Conservation (phyloP, 352 stramenopile species). For the Thraustochytrium sp. region DNA sequence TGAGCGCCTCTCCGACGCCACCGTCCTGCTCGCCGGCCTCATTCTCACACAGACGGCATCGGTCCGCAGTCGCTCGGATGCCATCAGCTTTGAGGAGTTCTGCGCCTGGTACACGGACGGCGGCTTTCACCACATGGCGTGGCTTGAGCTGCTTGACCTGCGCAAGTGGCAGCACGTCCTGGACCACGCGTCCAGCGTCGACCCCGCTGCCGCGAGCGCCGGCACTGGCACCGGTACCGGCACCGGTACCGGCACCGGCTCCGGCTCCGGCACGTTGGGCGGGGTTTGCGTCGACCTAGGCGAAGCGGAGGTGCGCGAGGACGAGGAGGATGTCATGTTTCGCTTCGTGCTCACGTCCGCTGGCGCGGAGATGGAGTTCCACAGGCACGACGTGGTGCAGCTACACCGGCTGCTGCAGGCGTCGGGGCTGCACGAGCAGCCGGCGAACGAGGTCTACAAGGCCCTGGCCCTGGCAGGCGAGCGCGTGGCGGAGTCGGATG, state of each 20-base stretch:
- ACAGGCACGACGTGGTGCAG: neutral
- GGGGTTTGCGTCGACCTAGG: neutral
- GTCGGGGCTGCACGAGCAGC: neutral
- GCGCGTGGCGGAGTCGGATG: neutral
- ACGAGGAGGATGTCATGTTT: neutral
- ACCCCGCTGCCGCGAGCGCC: neutral
- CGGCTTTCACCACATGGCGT: neutral
- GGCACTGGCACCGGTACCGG: neutral
- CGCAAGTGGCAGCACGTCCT: slow-evolving; percentile 15
- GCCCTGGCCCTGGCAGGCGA: neutral
- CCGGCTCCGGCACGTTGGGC: too few relatives aligned
- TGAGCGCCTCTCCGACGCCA: neutral
- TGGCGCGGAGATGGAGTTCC: neutral
- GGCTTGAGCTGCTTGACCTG: slow-evolving; percentile 22
- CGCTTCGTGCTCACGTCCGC: neutral
- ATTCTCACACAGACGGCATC: neutral
- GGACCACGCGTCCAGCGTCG: neutral
- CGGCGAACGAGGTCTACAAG: neutral
- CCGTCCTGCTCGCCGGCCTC: neutral
- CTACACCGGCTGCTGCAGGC: neutral
- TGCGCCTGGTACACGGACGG: neutral
- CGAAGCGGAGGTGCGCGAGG: neutral
- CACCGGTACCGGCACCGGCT: too few relatives aligned
- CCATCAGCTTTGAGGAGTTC: slow-evolving; percentile 24
- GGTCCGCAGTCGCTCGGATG: neutral